These are phyloP conservation scores for Salix brachista DNA, from an alignment of 345 rosid species.

Conservation along the genomic window DNA sequence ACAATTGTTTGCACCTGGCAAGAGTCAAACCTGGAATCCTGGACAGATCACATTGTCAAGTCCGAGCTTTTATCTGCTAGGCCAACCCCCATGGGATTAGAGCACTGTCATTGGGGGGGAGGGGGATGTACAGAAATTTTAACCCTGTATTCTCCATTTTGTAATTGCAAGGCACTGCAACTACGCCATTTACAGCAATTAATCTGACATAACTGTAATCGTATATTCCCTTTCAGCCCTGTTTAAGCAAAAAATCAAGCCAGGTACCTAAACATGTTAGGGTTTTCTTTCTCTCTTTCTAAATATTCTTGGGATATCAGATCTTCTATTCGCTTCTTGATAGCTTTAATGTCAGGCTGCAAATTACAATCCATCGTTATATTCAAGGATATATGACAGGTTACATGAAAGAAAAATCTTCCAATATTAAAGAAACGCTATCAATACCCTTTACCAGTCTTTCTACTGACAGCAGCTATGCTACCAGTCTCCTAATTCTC, in stretches of 20 bases:
- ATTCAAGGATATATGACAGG: neutral
- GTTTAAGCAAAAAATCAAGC: conserved; percentile 30
- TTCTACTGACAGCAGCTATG: neutral
- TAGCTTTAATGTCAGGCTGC: conserved; percentile 97
- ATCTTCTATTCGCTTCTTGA: conserved; percentile 94
- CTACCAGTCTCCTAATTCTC: neutral
- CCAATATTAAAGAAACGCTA: too few relatives aligned
- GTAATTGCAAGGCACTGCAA: neutral
- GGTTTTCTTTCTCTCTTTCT: conserved; percentile 86
- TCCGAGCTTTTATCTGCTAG: too few relatives aligned
- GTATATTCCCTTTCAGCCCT: neutral
- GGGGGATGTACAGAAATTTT: neutral
- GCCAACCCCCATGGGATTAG: too few relatives aligned
- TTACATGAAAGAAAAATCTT: neutral
- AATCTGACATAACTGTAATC: neutral
- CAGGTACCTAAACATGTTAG: conserved; percentile 66
- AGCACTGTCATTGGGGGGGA: neutral
- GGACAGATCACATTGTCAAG: too few relatives aligned
- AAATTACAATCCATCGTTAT: neutral
- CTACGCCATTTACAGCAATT: conserved; percentile 16
- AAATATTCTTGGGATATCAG: conserved; percentile 78
- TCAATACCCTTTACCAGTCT: neutral
- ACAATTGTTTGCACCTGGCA: too few relatives aligned
- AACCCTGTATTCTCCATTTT: neutral
- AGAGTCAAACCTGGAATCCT: too few relatives aligned